Evolutionary conservation across 202 grass and related monocot species (phyloP).

Genomic region (Zoysia matrella): DNA sequence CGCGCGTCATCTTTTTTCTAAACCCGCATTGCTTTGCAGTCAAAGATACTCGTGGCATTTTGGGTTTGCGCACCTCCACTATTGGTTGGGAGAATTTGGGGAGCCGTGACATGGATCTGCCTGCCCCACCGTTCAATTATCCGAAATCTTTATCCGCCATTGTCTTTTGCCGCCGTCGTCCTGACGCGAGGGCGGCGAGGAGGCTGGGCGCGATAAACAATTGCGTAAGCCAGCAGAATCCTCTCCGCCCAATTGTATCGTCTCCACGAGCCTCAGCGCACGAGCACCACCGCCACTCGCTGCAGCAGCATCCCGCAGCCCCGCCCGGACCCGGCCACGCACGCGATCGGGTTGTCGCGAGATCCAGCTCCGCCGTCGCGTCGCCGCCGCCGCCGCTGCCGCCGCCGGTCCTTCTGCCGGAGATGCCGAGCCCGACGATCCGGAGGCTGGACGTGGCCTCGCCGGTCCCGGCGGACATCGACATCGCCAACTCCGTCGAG

Average conservation of each 20-base stretch:
- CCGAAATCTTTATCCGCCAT: constrained; percentile 43
- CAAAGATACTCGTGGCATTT: background rate
- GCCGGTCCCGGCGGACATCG: constrained; percentile 95
- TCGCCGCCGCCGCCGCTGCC: constrained; percentile 14
- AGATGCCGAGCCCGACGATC: constrained; percentile 62
- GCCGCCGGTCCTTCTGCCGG: constrained; percentile 31
- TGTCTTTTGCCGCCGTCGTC: constrained; percentile 43
- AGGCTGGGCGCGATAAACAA: constrained; percentile 38
- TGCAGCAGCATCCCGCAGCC: constrained; percentile 5
- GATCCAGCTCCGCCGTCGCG: constrained; percentile 54
- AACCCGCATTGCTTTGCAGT: background rate
- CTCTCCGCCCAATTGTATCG: constrained; percentile 2
- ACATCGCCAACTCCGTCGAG: constrained; percentile 92
- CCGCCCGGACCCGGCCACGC: constrained; percentile 1
- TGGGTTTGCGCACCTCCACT: background rate
- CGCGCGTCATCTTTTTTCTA: background rate
- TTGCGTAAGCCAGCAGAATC: constrained; percentile 17
- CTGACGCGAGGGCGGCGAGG: constrained; percentile 19
- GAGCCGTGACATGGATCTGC: constrained; percentile 51
- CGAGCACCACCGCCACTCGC: constrained; percentile 29
- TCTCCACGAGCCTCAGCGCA: background rate
- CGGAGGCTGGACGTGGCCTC: constrained; percentile 78
- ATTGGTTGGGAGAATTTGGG: constrained; percentile 11
- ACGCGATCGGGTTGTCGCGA: constrained; percentile 21
- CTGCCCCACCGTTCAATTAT: constrained; percentile 50